Conservation (phyloP, 148 eudicot genomes). For the Cornus suecica region DNA sequence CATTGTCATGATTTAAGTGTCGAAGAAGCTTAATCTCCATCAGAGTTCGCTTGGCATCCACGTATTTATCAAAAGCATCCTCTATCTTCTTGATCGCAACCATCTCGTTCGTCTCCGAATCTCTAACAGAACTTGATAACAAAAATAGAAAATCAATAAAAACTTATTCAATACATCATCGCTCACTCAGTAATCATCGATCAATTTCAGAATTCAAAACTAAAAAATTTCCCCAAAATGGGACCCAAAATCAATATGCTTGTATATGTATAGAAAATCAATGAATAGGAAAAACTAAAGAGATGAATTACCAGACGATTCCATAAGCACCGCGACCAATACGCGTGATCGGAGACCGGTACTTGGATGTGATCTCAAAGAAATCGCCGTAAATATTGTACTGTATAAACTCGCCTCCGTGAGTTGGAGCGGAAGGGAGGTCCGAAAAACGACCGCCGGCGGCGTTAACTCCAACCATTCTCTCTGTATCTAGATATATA, state of each 20-base stretch:
- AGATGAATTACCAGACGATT: slow-evolving; percentile 67
- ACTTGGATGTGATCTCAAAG: slow-evolving; percentile 74
- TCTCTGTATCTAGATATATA: not conserved
- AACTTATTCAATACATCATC: not conserved
- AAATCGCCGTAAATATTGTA: slow-evolving; percentile 65
- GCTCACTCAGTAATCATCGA: not conserved
- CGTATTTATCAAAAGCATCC: slow-evolving; percentile 84
- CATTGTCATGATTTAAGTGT: slow-evolving; percentile 91
- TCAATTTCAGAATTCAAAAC: not conserved
- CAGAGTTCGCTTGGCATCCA: slow-evolving; percentile 94
- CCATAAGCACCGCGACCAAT: slow-evolving; percentile 99
- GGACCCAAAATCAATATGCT: too few species aligned
- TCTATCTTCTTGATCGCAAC: slow-evolving; percentile 97
- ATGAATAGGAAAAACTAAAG: not conserved
- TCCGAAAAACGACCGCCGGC: slow-evolving; percentile 42
- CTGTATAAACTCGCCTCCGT: slow-evolving; percentile 73
- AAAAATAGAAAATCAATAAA: not conserved
- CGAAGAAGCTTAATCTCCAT: slow-evolving; percentile 94
- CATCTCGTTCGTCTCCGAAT: slow-evolving; percentile 79
- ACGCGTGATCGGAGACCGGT: slow-evolving; percentile 87
- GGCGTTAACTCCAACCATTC: not conserved
- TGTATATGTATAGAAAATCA: not conserved
- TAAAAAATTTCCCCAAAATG: not conserved
- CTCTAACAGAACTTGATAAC: slow-evolving; percentile 63
- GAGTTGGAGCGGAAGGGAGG: slow-evolving; percentile 54